phyloP scores from a whole-genome alignment of 2,329 filamentous ascomycete genomes.

The Claviceps capensis region DNA sequence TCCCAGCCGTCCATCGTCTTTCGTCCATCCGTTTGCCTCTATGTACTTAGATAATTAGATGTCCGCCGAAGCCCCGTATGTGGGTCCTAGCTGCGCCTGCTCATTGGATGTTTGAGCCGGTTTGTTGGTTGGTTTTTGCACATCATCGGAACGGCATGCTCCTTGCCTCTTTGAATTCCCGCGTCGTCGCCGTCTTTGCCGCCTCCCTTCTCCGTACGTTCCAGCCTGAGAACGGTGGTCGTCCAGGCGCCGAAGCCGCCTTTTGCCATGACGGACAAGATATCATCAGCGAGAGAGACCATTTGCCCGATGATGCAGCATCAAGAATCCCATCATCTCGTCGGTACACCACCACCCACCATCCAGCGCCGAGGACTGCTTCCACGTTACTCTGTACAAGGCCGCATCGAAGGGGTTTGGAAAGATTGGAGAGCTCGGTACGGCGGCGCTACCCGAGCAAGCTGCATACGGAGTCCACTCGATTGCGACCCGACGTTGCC shows the following conservation, averaged over 20 bases:
- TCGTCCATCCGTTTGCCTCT: not conserved
- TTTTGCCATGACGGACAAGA: not conserved
- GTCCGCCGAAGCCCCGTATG: not conserved
- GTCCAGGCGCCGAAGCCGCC: not conserved
- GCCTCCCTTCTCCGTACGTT: not conserved
- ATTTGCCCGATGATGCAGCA: not conserved
- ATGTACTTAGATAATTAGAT: not conserved
- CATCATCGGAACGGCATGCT: not conserved
- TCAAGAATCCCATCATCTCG: not conserved
- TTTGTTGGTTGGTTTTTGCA: not conserved
- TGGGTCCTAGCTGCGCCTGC: not conserved
- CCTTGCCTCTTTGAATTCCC: not conserved
- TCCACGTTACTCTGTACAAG: no score
- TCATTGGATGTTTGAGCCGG: not conserved
- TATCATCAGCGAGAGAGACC: no score
- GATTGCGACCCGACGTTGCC: not conserved
- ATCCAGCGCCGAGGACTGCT: no score
- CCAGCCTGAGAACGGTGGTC: not conserved
- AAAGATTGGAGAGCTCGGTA: conserved; percentile 1
- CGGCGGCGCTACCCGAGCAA: conserved; percentile 6
- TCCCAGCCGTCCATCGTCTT: not conserved
- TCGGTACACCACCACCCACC: not conserved
- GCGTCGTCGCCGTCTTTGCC: not conserved
- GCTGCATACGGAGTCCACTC: not conserved
- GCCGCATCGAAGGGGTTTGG: not conserved